Evolutionary conservation across 2,329 filamentous ascomycete species (phyloP).

Genomic region (Sporothrix mexicana): DNA sequence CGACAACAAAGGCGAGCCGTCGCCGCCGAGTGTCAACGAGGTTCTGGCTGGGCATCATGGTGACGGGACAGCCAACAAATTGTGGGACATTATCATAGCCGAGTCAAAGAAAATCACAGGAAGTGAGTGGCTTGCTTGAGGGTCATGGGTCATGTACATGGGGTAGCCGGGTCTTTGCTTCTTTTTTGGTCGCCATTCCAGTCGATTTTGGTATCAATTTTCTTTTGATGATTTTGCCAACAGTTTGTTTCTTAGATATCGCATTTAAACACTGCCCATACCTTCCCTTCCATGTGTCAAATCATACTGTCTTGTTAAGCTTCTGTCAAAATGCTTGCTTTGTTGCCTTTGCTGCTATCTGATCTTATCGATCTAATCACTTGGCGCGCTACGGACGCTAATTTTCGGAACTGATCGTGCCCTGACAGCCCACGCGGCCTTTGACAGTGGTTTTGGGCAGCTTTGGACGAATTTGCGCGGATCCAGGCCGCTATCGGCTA

Average conservation of each 20-base stretch:
- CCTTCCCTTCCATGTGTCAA: no score
- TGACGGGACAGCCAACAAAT: slow-evolving; percentile 44
- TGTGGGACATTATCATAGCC: slow-evolving; percentile 41
- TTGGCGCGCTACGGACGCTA: slow-evolving; percentile 10
- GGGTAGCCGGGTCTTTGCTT: no score
- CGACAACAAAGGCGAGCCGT: slow-evolving; percentile 40
- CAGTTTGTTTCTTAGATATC: background rate
- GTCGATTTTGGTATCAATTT: background rate
- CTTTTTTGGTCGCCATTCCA: background rate
- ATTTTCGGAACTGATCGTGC: background rate
- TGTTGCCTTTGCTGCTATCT: background rate
- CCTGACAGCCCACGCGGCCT: slow-evolving; percentile 25
- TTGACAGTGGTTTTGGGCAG: background rate
- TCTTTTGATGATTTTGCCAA: background rate
- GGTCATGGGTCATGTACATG: background rate
- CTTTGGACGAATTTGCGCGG: background rate
- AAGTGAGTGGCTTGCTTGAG: background rate
- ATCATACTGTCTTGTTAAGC: no score
- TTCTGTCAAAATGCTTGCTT: background rate
- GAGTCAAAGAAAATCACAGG: slow-evolving; percentile 41
- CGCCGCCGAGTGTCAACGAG: slow-evolving; percentile 39
- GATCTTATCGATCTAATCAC: slow-evolving; percentile 29
- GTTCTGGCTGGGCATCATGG: slow-evolving; percentile 42
- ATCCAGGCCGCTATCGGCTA: slow-evolving; percentile 24
- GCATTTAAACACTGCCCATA: no score